phyloP scores from a whole-genome alignment of 208 protist species.

The Tetramitus jugosus region DNA sequence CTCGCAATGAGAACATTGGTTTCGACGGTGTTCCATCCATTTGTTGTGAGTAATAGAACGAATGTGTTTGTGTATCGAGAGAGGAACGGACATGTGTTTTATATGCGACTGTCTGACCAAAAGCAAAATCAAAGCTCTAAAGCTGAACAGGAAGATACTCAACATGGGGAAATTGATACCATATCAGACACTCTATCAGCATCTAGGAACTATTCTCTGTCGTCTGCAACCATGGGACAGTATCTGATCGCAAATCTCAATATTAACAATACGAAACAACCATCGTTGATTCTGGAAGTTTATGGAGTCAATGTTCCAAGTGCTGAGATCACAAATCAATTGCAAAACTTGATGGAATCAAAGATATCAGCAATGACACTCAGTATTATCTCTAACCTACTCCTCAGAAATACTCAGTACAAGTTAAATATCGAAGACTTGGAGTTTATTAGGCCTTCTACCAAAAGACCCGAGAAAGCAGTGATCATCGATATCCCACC shows the following conservation, averaged over 20 bases:
- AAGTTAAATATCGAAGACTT: slow-evolving; percentile 35
- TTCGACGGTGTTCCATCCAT: slow-evolving; percentile 27
- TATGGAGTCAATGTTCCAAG: slow-evolving; percentile 35
- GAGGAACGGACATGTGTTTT: slow-evolving; percentile 30
- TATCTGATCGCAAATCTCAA: background rate
- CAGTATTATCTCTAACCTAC: slow-evolving; percentile 19
- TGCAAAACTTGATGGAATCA: slow-evolving; percentile 29
- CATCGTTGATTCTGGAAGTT: slow-evolving; percentile 26
- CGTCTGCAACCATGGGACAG: background rate
- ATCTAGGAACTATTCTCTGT: no score
- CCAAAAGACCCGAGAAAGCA: background rate
- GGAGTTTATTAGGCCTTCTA: slow-evolving; percentile 35
- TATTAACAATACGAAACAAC: background rate
- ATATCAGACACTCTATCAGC: no score
- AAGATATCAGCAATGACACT: slow-evolving; percentile 30
- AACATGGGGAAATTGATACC: no score
- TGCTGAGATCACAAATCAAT: slow-evolving; percentile 33
- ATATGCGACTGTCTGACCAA: slow-evolving; percentile 30
- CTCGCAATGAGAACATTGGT: slow-evolving; percentile 28
- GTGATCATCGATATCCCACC: slow-evolving; percentile 22
- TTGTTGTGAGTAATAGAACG: slow-evolving; percentile 30
- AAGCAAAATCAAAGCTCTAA: background rate
- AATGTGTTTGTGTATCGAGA: slow-evolving; percentile 38
- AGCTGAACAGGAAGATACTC: no score
- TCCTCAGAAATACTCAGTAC: slow-evolving; percentile 31